These are phyloP conservation scores for Aspergillus homomorphus DNA, from an alignment of 495 filamentous ascomycete genomes.

Conservation along the genomic window DNA sequence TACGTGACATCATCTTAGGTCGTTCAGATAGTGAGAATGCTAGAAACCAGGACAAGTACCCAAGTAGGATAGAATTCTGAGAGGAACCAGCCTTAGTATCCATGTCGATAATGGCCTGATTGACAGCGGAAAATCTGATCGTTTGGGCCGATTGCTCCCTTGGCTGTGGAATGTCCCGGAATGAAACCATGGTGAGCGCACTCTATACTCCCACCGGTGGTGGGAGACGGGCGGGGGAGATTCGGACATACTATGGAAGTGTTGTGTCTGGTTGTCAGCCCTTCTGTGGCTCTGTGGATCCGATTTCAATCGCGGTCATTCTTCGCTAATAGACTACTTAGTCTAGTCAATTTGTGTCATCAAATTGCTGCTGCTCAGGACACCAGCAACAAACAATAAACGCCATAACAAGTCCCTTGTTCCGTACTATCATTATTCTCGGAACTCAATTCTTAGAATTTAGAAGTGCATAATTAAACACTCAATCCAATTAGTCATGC, in stretches of 20 bases:
- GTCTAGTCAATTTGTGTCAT: background rate
- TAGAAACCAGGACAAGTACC: background rate
- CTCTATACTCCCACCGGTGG: background rate
- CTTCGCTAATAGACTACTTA: background rate
- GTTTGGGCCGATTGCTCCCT: background rate
- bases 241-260: background rate
- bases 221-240: background rate
- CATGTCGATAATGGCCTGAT: background rate
- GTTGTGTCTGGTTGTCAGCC: background rate
- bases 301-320: background rate
- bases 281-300: background rate
- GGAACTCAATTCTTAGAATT: no score
- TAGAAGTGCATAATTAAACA: no score
- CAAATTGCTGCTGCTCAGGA: no score
- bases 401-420: no score
- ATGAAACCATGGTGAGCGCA: conserved; percentile 2
- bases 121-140: background rate
- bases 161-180: conserved; percentile 3
- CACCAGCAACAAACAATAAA: background rate
- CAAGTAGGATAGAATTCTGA: background rate
- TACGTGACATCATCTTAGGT: conserved; percentile 6
- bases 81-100: background rate
- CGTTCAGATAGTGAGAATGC: background rate
- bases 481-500: background rate
- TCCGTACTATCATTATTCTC: no score